Evolutionary conservation across 345 rosid species (phyloP).

Genomic region (Raphanus raphanistrum): DNA sequence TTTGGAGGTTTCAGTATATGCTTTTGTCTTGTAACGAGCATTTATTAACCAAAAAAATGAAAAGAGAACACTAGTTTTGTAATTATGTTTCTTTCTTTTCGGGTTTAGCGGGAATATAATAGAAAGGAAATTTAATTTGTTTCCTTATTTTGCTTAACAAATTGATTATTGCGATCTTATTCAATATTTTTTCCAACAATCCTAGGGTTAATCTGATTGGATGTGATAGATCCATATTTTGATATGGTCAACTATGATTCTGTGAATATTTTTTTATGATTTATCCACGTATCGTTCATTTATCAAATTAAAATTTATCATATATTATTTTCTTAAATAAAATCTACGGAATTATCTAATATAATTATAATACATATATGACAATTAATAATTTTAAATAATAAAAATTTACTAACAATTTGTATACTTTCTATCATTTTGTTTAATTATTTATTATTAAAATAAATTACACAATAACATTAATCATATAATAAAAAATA

Average conservation of each 20-base stretch:
- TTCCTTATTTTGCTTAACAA: neutral
- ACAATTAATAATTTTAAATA: no score
- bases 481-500: no score
- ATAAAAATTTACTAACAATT: no score
- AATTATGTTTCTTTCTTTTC: neutral
- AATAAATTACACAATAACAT: no score
- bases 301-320: no score
- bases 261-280: neutral
- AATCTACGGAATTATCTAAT: no score
- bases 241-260: neutral
- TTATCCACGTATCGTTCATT: neutral
- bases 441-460: no score
- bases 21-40: constrained; percentile 35
- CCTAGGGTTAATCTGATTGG: neutral
- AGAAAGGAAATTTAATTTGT: neutral
- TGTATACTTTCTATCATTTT: no score
- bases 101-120: neutral
- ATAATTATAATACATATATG: no score
- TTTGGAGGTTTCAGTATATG: constrained; percentile 30
- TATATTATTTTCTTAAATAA: no score
- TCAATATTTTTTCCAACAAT: neutral
- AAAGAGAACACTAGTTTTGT: neutral
- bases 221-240: neutral
- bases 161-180: neutral
- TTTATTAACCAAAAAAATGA: neutral